A percentile compares a stretch with the other conserved stretches of the same genome.
These are phyloP conservation scores for Tetrapisispora arboricola DNA, from an alignment of 805 yeast species.

Conservation along the genomic window DNA sequence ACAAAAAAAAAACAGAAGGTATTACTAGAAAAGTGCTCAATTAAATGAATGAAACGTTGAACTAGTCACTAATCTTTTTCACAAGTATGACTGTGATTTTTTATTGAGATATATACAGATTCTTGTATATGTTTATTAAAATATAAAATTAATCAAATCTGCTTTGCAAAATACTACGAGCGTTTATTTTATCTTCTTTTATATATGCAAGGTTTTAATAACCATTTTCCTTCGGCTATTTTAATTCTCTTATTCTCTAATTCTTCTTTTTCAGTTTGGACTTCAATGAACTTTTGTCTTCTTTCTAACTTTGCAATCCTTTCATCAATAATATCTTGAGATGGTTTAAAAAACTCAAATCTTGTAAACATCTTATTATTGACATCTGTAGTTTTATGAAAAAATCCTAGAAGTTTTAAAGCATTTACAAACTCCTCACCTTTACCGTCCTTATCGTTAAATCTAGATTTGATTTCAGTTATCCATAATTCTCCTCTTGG, in stretches of 20 bases:
- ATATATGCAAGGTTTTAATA: slow-evolving; percentile 91
- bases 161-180: too few relatives aligned
- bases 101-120: too few relatives aligned
- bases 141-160: too few relatives aligned
- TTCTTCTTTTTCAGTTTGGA: slow-evolving; percentile 51
- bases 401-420: slow-evolving; percentile 69
- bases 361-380: slow-evolving; percentile 87
- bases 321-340: slow-evolving; percentile 54
- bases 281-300: slow-evolving; percentile 59
- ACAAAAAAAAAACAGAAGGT: too few relatives aligned
- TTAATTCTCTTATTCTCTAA: slow-evolving; percentile 44
- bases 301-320: slow-evolving; percentile 51
- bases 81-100: too few relatives aligned
- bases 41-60: too few relatives aligned
- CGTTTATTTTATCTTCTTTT: slow-evolving; percentile 72
- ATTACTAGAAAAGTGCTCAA: too few relatives aligned
- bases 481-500: slow-evolving; percentile 96
- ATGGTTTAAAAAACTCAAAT: slow-evolving; percentile 88
- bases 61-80: too few relatives aligned
- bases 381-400: slow-evolving; percentile 80
- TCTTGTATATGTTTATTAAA: too few relatives aligned
- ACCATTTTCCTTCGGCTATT: slow-evolving; percentile 73
- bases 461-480: slow-evolving; percentile 91
- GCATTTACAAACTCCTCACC: slow-evolving; percentile 77
- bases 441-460: slow-evolving; percentile 61